Conservation (phyloP, 192 early-diverging fungal species). For the Rhizoclosmatium globosum region DNA sequence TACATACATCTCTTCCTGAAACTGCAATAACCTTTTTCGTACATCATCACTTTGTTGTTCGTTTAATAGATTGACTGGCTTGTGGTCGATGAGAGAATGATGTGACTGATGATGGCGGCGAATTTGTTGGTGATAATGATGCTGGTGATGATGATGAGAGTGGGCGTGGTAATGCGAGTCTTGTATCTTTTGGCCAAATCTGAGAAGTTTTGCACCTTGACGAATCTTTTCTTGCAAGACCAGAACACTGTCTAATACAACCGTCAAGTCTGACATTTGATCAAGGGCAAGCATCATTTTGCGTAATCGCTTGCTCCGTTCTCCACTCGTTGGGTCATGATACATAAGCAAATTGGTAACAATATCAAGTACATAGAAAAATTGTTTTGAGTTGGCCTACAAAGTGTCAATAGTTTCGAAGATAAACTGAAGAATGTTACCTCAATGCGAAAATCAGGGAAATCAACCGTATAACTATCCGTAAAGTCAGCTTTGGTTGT, state of each 20-base stretch:
- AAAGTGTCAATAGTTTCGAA: not conserved
- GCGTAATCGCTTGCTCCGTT: slow-evolving; percentile 72
- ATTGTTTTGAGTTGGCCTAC: slow-evolving; percentile 73
- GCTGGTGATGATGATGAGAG: not conserved
- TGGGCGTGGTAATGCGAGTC: not conserved
- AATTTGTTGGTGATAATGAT: not conserved
- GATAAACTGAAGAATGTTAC: slow-evolving; percentile 36
- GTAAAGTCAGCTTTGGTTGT: slow-evolving; percentile 49
- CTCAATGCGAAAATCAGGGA: slow-evolving; percentile 78
- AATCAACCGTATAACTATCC: slow-evolving; percentile 71
- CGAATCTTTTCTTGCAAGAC: slow-evolving; percentile 69
- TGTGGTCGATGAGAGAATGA: slow-evolving; percentile 6
- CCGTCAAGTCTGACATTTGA: slow-evolving; percentile 70
- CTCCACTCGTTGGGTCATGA: slow-evolving; percentile 80
- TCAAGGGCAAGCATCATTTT: slow-evolving; percentile 85
- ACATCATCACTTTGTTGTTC: slow-evolving; percentile 35
- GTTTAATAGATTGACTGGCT: not conserved
- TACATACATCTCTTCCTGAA: slow-evolving; percentile 74
- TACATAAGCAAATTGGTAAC: slow-evolving; percentile 84
- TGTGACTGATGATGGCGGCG: slow-evolving; percentile 40
- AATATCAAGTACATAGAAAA: slow-evolving; percentile 74
- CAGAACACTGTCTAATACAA: slow-evolving; percentile 61
- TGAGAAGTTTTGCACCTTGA: slow-evolving; percentile 40
- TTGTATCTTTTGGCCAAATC: slow-evolving; percentile 23
- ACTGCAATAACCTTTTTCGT: slow-evolving; percentile 42